Conservation (phyloP, 345 rosid genomes). For the Salix caprea region DNA sequence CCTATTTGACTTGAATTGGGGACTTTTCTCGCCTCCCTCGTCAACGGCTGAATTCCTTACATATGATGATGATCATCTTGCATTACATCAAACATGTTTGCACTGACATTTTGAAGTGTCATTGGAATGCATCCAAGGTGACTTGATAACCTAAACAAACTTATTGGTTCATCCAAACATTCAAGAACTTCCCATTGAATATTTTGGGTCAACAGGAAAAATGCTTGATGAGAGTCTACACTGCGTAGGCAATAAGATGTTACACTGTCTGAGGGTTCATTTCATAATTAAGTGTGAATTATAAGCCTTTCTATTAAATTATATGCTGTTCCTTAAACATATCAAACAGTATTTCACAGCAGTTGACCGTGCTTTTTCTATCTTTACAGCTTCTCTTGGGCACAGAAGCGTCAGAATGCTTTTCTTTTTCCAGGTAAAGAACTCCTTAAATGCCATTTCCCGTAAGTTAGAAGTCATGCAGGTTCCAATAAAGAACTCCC, state of each 20-base stretch:
- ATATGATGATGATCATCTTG: too few relatives aligned
- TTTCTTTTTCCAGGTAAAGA: slow-evolving; percentile 41
- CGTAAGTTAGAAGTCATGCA: not conserved
- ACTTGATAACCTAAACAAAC: too few relatives aligned
- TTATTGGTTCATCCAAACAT: too few relatives aligned
- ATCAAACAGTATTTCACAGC: not conserved
- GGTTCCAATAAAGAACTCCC: not conserved
- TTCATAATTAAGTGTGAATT: not conserved
- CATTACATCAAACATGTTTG: too few relatives aligned
- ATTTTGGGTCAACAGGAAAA: not conserved
- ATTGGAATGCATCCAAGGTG: too few relatives aligned
- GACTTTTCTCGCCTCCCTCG: too few relatives aligned
- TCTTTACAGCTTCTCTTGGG: slow-evolving; percentile 50
- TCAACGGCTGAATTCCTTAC: too few relatives aligned
- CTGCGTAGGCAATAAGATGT: not conserved
- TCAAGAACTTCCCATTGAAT: too few relatives aligned
- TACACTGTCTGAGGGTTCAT: not conserved
- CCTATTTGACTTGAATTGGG: too few relatives aligned
- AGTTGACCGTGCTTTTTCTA: not conserved
- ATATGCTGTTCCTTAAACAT: not conserved
- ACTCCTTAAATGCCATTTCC: not conserved
- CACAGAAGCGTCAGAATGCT: slow-evolving; percentile 37
- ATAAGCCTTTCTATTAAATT: not conserved
- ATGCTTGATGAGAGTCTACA: too few relatives aligned
- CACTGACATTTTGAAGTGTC: too few relatives aligned